Evolutionary conservation across 495 filamentous ascomycete genomes (phyloP), one percentile per base, ranked within the genome.

Genomic region (Usnea hakonensis): DNA sequence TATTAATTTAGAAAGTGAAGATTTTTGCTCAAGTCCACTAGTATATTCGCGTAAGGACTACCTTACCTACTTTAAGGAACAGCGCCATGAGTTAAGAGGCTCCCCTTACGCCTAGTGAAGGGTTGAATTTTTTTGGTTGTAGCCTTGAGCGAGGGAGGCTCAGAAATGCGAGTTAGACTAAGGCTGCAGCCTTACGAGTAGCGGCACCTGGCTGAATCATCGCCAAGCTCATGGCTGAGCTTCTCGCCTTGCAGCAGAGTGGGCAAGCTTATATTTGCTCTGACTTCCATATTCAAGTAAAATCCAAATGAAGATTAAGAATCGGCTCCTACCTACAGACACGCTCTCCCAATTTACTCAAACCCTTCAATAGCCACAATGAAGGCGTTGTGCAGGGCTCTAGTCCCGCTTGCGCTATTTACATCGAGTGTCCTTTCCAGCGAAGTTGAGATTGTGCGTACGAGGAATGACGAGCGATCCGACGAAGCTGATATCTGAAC

Each of bases 401-500:
- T 54, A 50, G 38, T 80, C 61, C 67, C 80, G 41, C 72, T 81
- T 71, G 82, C 77, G 67, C 64, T 80, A 40, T 61, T 80, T 54
- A 76, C 83, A 73, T 82, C 79, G 65, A 64, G 72, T 59, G 78
- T 78, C 72, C 79, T 84, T 62, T 84, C 78, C 55, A 78, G 78
- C 65, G 87, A 89, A 64, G 74, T 88, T 60, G 81, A 85, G 72
- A 77, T 90, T 67, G 82, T 87, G 69, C 65, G 81, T 70, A 43
- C 48, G 13, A 63, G 23, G 19, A n/a, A 23, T 32, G 26, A 8
- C 35, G 37, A 19, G 35, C 26, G 44, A 56, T 53, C 52, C 67
- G 54, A 50, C 23, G 44, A 26, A 56, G 55, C 60, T 71, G 55
- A 69, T 43, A 62, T 60, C 26, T 21, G 4, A 43, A 21, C 48